Evolutionary conservation across 805 yeast species (phyloP), one percentile per base, ranked within the genome.

Genomic region (Starmera pachycereana): DNA sequence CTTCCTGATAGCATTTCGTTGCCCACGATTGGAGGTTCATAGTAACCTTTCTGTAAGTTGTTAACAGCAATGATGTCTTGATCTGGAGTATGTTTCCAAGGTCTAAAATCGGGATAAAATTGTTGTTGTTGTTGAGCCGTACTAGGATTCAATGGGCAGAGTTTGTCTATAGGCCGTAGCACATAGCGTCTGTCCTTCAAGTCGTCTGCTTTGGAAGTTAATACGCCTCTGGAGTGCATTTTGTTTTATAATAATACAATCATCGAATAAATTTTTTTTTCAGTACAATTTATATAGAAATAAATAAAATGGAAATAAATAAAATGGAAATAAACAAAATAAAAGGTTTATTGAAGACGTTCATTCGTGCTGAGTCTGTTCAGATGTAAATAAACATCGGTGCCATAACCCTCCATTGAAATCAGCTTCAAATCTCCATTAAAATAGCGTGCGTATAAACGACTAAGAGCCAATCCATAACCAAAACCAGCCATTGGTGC

Each of bases 401-500:
- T 87, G 12, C 96, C 96, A 54, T 87, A 85, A 8, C 95, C 95
- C 60, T 87, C 96, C 95, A 88, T 85, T 29, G 87, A 76, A 41
- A 86, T 87, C 52, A 88, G 69, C 54, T 81, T 82, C 58, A 87
- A 71, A 52, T 88, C 96, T 4, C 95, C 95, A 7, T 95, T 95
- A 56, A 88, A 87, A 57, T 87, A 87, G 46, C 89, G 78, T 2
- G 96, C 89, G 50, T 88, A 88, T 32, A 87, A 68, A 43, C 96
- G 63, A 37, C 92, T 81, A 40, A 88, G 78, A 2, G 96, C 95
- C 50, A 87, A 68, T 0, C 96, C 96, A 53, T 87, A 89, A 27
- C 96, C 96, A 49, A 83, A 81, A 0, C 96, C 96, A 38, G 95
- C 95, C 84, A 87, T 81, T 43, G 96, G 96, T 1, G 95, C 95